phyloP scores from a whole-genome alignment of 257 asterid genomes.

The Cordia subcordata region DNA sequence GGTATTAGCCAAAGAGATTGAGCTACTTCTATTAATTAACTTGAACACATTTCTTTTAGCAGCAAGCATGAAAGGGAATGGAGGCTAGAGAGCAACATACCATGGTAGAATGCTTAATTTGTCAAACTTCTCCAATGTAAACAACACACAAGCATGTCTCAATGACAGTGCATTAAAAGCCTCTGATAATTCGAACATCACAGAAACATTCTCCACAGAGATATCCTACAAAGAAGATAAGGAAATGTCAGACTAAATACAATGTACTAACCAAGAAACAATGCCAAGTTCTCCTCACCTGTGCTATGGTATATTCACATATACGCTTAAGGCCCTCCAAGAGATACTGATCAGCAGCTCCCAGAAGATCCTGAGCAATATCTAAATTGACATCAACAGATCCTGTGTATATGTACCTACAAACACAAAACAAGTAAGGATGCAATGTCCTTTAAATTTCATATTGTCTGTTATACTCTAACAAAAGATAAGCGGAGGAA shows the following conservation, averaged over 20 bases:
- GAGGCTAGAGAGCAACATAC: constrained; percentile 32
- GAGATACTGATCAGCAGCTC: constrained; percentile 98
- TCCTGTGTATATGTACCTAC: constrained; percentile 90
- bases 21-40: neutral
- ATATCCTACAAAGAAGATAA: constrained; percentile 53
- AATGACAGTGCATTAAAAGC: constrained; percentile 77
- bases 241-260: constrained; percentile 23
- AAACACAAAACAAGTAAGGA: constrained; percentile 8
- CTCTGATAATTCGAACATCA: constrained; percentile 93
- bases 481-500: neutral
- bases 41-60: neutral
- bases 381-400: constrained; percentile 76
- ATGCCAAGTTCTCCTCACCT: constrained; percentile 35
- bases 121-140: constrained; percentile 72
- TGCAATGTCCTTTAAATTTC: neutral
- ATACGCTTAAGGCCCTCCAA: constrained; percentile 95
- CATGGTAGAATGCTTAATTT: constrained; percentile 55
- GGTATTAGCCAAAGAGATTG: neutral
- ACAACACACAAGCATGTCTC: constrained; percentile 74
- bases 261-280: neutral
- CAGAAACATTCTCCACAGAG: constrained; percentile 69
- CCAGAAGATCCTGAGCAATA: constrained; percentile 85
- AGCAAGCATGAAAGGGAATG: neutral
- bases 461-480: constrained; percentile 1
- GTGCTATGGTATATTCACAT: constrained; percentile 87